Evolutionary conservation across 495 filamentous ascomycete species (phyloP), one percentile per base, ranked within the genome.

Genomic region (Pseudevernia furfuracea): DNA sequence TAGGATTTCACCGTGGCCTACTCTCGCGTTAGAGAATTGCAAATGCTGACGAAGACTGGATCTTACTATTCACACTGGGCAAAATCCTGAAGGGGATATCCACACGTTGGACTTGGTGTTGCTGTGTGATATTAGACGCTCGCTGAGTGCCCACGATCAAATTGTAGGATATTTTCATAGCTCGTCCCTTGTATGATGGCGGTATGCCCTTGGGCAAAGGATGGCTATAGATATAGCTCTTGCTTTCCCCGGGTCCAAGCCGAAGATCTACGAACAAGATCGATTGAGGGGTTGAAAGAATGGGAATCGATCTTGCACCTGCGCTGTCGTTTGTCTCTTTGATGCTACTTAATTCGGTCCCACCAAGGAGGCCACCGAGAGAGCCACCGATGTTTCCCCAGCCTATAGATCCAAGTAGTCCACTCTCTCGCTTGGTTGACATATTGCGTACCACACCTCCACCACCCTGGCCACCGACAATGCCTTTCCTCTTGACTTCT

Each of bases 11-110:
- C 88, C 88, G 58, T 81, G 80, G 25, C 74, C 85, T 89, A 61
- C 12, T 61, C 67, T 25, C 52, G 21, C 11, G 61, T 78, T 69
- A 78, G 70, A 41, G 34, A 32, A 39, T 52, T 19, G 41, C 41
- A 28, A 30, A 17, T 9, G 8, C 14, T 17, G 4, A 21, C 4
- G 3, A 38, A 8, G 37, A 21, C 10, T 44, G 25, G 37, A 39
- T 52, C 77, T 78, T 77, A 82, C 78, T 84, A 77, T 93, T 94
- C 41, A 96, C 90, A 64, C 91, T 88, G 41, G 91, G 91, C 37
- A 96, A 85, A 5, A 98, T 89, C n/a, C 92, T 87, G 72, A 98
- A 97, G 4, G 95, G 94, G 36, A 97, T 81, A 63, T 96, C 92
- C 36, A 96, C 89, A n/a, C 90, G 89, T 70, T 88, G 90, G 60